Base-by-base conservation (phyloP, 2,329 filamentous ascomycete species). In the Pseudogymnoascus sp. region DNA sequence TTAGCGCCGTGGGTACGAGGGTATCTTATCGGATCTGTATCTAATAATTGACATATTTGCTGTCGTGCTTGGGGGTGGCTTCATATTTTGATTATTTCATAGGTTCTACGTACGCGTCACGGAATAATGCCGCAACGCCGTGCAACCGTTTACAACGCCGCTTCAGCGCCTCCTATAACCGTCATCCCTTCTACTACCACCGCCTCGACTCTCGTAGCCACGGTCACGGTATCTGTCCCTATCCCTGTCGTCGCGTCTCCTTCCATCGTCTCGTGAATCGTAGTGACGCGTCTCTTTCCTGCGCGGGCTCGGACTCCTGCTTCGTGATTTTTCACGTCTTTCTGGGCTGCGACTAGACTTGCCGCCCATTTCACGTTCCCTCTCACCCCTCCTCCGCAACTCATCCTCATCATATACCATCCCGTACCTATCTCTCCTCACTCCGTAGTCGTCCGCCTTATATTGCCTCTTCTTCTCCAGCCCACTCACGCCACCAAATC, bases 381-480 rank as follows among this genome's bases (percentile, higher is more conserved):
- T 77, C 61, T 78, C 76, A 59, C 82, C 77, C 25, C 79, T 78
- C 23, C 79, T 79, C 60, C 80, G 81, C 75, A 89, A 81, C 65
- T 90, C 87, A 61, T 89, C 84, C 62, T 89, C 86, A 65, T 91
- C 89, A 73, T 96, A 90, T 0, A 96, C 87, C 85, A 96, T 92
- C 62, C 84, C 83, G 72, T 96, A 96, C 23, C 81, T 79, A 61
- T 82, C 78, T 63, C 76, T 76, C 31, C 73, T 72, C 42, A 73
- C 69, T 8, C 73, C 69, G 7, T 72, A 73, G 44, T 75, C 74
- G 34, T 60, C 59, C 62, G 85, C 84, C 66, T 91, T 84, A 73
- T 97, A 99, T 70, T 97, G 95, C 64, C 89, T 85, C 77, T 90
- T 89, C 81, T 92, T 95, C 78, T 97, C 93, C 64, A 99, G 79